These are phyloP conservation scores for Anacardium occidentale DNA, from an alignment of 345 rosid genomes.

Conservation along the genomic window DNA sequence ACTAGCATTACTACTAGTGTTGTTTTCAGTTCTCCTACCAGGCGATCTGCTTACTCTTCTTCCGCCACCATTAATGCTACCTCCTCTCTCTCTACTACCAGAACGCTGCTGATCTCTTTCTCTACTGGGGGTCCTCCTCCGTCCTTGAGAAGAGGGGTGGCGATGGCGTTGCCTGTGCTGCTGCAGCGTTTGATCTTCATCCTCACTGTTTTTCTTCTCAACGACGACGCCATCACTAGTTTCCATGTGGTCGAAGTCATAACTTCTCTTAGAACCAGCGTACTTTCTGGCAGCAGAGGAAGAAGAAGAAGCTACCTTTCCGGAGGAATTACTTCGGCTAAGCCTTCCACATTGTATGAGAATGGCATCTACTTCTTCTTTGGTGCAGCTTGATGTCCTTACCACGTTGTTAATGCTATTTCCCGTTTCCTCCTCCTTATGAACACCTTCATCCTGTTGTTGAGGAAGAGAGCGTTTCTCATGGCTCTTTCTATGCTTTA, in stretches of 20 bases:
- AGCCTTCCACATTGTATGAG: slow-evolving; percentile 91
- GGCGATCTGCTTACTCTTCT: slow-evolving; percentile 88
- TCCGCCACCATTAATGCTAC: slow-evolving; percentile 37
- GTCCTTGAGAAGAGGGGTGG: slow-evolving; percentile 50
- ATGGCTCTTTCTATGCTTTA: slow-evolving; percentile 81
- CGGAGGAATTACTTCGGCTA: slow-evolving; percentile 76
- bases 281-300: slow-evolving; percentile 49
- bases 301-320: slow-evolving; percentile 38
- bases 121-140: slow-evolving; percentile 94
- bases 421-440: slow-evolving; percentile 1
- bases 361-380: slow-evolving; percentile 92
- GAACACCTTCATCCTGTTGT: slow-evolving; percentile 16
- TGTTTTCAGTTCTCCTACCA: slow-evolving; percentile 61
- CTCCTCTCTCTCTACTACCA: slow-evolving; percentile 65
- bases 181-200: slow-evolving; percentile 31
- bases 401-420: slow-evolving; percentile 19
- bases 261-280: slow-evolving; percentile 93
- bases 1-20: slow-evolving; percentile 15
- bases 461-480: slow-evolving; percentile 45
- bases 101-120: slow-evolving; percentile 64
- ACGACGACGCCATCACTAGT: slow-evolving; percentile 18
- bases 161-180: slow-evolving; percentile 51
- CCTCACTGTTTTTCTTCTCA: slow-evolving; percentile 31
- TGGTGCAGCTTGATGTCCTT: slow-evolving; percentile 59
- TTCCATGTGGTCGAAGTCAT: slow-evolving; percentile 57